Evolutionary conservation across 225 moss, liverwort and hornwort genomes (phyloP).

Genomic region (Ulota crispa): DNA sequence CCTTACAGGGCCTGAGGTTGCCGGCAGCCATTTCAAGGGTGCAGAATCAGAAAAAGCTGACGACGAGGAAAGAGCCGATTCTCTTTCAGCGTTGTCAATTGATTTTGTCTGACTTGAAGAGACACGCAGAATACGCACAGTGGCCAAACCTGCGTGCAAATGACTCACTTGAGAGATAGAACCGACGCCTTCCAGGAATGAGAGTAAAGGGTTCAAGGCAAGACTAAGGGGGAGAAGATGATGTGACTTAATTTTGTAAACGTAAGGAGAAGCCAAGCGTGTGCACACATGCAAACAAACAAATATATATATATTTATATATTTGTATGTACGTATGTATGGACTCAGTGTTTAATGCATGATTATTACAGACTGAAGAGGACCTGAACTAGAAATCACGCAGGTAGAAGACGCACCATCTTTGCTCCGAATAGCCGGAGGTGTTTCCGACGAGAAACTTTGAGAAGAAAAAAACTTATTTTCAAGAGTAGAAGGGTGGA

Average conservation of each 20-base stretch:
- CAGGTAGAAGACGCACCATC: slow-evolving; percentile 18
- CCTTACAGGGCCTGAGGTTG: slow-evolving; percentile 68
- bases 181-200: slow-evolving; percentile 15
- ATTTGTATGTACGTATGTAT: too few relatives aligned
- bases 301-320: too few relatives aligned
- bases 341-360: not conserved
- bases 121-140: not conserved
- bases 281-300: too few relatives aligned
- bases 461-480: slow-evolving; percentile 26
- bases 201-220: slow-evolving; percentile 23
- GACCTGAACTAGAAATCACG: slow-evolving; percentile 18
- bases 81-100: slow-evolving; percentile 11
- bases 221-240: not conserved
- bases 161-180: slow-evolving; percentile 15
- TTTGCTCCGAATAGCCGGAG: slow-evolving; percentile 13
- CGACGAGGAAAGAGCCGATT: slow-evolving; percentile 29
- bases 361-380: not conserved
- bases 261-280: not conserved
- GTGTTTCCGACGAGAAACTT: slow-evolving; percentile 10
- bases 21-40: slow-evolving; percentile 62
- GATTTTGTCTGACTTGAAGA: slow-evolving; percentile 18
- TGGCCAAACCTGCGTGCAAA: slow-evolving; percentile 12
- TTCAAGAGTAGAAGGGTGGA: slow-evolving; percentile 65
- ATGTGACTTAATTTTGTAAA: not conserved
- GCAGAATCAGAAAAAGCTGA: slow-evolving; percentile 17